Conservation (phyloP, 306 rosid species). For the Glycine latifolia region DNA sequence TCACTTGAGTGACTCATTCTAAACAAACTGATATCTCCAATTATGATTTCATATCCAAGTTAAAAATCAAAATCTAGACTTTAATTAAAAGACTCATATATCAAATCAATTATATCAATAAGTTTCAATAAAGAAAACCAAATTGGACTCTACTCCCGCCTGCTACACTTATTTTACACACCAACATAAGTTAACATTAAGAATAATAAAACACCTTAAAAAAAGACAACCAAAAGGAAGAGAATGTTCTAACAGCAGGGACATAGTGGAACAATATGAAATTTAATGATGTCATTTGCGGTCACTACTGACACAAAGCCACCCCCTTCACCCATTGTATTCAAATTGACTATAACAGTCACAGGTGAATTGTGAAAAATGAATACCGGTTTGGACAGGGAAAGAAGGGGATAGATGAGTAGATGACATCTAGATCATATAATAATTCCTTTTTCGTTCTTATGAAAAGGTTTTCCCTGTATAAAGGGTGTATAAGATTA, state of each 20-base stretch:
- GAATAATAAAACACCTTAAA: neutral
- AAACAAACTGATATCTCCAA: too few relatives aligned
- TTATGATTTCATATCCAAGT: too few relatives aligned
- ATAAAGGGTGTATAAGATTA: neutral
- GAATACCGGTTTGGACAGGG: neutral
- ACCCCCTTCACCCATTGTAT: neutral
- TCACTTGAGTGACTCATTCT: too few relatives aligned
- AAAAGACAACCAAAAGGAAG: constrained; percentile 6
- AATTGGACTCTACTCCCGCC: too few relatives aligned
- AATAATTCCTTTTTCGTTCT: too few relatives aligned
- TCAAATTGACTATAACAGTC: neutral
- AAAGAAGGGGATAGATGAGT: neutral
- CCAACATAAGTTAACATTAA: neutral
- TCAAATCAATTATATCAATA: too few relatives aligned
- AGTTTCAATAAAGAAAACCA: neutral
- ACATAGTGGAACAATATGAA: neutral
- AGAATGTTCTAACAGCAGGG: constrained; percentile 19
- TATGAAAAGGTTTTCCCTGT: neutral
- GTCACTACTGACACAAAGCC: neutral
- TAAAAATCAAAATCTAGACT: too few relatives aligned
- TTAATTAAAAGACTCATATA: neutral
- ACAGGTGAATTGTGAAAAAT: neutral
- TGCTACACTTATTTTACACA: neutral
- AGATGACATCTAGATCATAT: too few relatives aligned
- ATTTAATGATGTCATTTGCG: constrained; percentile 13